A percentile compares a stretch with the other conserved stretches of the same genome.
phyloP scores from a whole-genome alignment of 2,329 filamentous ascomycete genomes.

The Calonectria pauciramosa region DNA sequence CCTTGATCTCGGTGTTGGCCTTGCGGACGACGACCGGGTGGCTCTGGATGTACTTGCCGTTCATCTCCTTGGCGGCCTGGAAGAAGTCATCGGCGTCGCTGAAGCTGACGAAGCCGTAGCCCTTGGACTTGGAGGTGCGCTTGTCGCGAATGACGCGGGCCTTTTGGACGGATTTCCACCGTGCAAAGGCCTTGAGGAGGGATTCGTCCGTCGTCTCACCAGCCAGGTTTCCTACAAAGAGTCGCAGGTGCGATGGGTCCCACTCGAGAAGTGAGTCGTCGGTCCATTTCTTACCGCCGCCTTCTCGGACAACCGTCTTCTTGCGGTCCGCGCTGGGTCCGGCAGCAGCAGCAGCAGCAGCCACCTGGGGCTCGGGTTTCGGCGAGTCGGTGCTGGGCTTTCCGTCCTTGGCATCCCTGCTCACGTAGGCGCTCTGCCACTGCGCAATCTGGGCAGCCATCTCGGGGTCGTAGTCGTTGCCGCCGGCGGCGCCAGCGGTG shows the following conservation, averaged over 20 bases:
- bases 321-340: conserved; percentile 70
- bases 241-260: conserved; percentile 93
- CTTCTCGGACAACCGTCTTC: conserved; percentile 89
- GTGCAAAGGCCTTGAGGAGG: conserved; percentile 91
- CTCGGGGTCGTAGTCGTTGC: conserved; percentile 76
- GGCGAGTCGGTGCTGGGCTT: conserved; percentile 51
- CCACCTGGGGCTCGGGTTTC: conserved; percentile 53
- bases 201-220: conserved; percentile 98
- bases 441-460: conserved; percentile 93
- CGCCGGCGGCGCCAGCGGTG: conserved; percentile 50
- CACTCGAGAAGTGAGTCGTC: conserved; percentile 92
- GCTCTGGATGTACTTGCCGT: conserved; percentile 98
- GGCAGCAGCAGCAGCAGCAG: too few relatives aligned
- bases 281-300: conserved; percentile 93
- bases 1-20: conserved; percentile 91
- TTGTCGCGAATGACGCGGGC: conserved; percentile 96
- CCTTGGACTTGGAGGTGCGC: conserved; percentile 94
- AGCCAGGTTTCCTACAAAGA: conserved; percentile 97
- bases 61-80: conserved; percentile 96
- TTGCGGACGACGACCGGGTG: conserved; percentile 91
- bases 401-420: conserved; percentile 66
- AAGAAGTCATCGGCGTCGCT: conserved; percentile 97
- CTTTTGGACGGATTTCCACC: conserved; percentile 90
- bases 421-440: conserved; percentile 92
- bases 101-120: conserved; percentile 97